A percentile compares a stretch with the other conserved stretches of the same genome.
Conservation (phyloP, 1,139 yeast genomes). For the Zygosaccharomyces pseudobailii region DNA sequence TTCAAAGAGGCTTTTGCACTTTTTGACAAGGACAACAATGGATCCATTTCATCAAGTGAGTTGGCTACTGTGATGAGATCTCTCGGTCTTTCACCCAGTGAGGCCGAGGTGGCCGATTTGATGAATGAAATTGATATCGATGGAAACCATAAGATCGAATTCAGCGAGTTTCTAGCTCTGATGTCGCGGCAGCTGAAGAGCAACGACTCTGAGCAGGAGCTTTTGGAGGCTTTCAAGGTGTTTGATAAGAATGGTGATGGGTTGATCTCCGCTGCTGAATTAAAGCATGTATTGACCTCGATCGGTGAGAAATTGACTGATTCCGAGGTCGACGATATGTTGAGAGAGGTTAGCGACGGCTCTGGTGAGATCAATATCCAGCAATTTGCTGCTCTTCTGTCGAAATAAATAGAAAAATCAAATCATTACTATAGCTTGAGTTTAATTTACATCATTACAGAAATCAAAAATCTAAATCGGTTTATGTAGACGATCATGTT, state of each 20-base stretch:
- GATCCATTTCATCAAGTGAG: slow-evolving; percentile 91
- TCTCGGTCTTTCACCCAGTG: slow-evolving; percentile 94
- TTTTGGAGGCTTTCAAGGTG: slow-evolving; percentile 95
- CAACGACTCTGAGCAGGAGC: slow-evolving; percentile 94
- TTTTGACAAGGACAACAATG: slow-evolving; percentile 95
- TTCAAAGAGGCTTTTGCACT: slow-evolving; percentile 96
- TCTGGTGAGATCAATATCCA: slow-evolving; percentile 95
- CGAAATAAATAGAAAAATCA: slow-evolving; percentile 31
- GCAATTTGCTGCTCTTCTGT: slow-evolving; percentile 81
- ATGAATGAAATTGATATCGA: slow-evolving; percentile 95
- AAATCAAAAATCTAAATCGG: not conserved
- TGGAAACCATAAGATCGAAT: slow-evolving; percentile 92
- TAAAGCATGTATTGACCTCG: slow-evolving; percentile 92
- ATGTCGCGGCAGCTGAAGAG: slow-evolving; percentile 94
- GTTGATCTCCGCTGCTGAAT: slow-evolving; percentile 90
- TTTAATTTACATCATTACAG: not conserved
- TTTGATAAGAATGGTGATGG: slow-evolving; percentile 91
- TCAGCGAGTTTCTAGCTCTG: slow-evolving; percentile 65
- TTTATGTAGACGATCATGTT: slow-evolving; percentile 31
- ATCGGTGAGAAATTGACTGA: slow-evolving; percentile 95
- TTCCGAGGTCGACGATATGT: slow-evolving; percentile 95
- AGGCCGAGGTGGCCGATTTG: slow-evolving; percentile 91
- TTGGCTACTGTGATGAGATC: slow-evolving; percentile 98
- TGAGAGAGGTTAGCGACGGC: slow-evolving; percentile 91
- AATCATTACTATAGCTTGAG: slow-evolving; percentile 2